Evolutionary conservation across 2,329 filamentous ascomycete species (phyloP), one percentile per base, ranked within the genome.

Genomic region (Blastomyces percursus): DNA sequence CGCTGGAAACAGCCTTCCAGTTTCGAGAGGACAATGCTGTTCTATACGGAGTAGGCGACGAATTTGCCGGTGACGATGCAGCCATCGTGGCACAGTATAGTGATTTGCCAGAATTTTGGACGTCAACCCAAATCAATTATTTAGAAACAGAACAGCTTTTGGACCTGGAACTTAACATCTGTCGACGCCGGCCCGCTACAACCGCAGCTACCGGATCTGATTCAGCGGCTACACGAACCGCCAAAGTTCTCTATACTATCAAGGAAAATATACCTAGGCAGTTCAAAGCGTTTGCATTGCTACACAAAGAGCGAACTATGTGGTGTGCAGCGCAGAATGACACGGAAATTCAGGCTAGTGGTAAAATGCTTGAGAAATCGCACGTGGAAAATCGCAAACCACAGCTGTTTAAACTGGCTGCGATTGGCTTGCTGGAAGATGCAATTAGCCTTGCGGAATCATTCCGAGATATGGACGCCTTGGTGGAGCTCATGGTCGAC

Each of bases 41-140:
- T 1, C 75, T 84, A 3, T 97, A 96, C 71, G 91, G 90, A 1
- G 81, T 96, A 4, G 80, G 82, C 21, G 77, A 82, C 19, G 88
- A 91, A 66, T 77, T 83, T 60, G 74, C 94, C 40, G 79, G 85
- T 58, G 79, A 87, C 56, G 79, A 87, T 66, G 87, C 87, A 7
- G 82, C 90, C 30, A 74, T 90, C 11, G 76, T 78, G 1, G 77
- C 81, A 19, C 83, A 84, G 54, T 92, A 91, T 70, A 81, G 86
- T 24, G 84, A 81, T 12, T 80, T 96, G 9, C 84, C 88, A 0
- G 86, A 90, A 64, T 89, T 92, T 54, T 99, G 94, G 94, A 96
- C 92, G 0, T 91, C 90, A 19, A 85, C 73, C 52, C 67, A 64
- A 51, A 70, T 75, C 55, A 72, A 72, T 38, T 77, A 75, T 61